Conservation (phyloP, 169 alveolate species). For the Plasmodium sp. region DNA sequence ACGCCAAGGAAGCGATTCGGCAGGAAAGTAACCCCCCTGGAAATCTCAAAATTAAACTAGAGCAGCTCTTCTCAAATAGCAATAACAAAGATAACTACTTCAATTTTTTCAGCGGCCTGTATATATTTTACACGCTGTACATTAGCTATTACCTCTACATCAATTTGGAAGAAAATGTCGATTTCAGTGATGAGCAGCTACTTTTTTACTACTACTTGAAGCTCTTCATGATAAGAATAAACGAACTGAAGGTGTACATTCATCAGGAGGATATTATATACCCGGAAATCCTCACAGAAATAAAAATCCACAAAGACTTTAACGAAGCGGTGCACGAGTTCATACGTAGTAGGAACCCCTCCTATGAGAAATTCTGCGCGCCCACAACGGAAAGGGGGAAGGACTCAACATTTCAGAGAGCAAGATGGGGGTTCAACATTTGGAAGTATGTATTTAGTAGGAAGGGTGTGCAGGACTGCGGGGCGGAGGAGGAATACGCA, state of each 20-base stretch:
- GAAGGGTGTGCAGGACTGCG: neutral
- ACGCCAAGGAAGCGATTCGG: constrained; percentile 8
- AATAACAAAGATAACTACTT: constrained; percentile 43
- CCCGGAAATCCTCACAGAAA: constrained; percentile 49
- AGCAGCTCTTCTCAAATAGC: constrained; percentile 23
- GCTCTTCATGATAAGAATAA: constrained; percentile 37
- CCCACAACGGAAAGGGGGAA: neutral
- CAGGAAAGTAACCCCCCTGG: neutral
- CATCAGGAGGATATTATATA: constrained; percentile 46
- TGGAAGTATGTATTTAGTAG: neutral
- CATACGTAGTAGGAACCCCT: neutral
- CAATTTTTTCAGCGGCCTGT: constrained; percentile 52
- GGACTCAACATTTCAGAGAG: neutral
- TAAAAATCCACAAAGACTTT: constrained; percentile 36
- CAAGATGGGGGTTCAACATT: neutral
- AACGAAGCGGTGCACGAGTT: constrained; percentile 37
- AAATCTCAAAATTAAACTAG: constrained; percentile 29
- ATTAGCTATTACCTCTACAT: constrained; percentile 49
- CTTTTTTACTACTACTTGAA: constrained; percentile 57
- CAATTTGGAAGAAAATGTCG: constrained; percentile 50
- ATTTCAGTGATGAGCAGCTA: constrained; percentile 40
- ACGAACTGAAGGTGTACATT: constrained; percentile 43
- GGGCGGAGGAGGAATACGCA: neutral
- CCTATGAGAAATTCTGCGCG: neutral
- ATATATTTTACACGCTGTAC: constrained; percentile 61